phyloP scores from a whole-genome alignment of 805 yeast species.

The Maudiozyma pseudohumilis region DNA sequence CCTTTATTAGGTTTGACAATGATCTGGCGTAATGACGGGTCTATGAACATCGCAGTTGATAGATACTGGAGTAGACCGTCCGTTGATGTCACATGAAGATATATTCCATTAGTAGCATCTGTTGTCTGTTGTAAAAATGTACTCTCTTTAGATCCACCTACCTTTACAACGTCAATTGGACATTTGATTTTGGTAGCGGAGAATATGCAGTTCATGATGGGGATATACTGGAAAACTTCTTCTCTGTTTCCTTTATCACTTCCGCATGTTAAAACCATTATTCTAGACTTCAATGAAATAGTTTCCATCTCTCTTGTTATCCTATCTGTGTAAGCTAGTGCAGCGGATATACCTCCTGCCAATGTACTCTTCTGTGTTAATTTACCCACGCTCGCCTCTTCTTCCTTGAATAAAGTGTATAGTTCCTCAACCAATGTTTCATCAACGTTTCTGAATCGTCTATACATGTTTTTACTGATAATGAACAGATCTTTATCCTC shows the following conservation, averaged over 20 bases:
- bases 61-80: conserved; percentile 76
- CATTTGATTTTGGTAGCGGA: conserved; percentile 90
- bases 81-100: conserved; percentile 57
- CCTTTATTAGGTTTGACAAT: conserved; percentile 74
- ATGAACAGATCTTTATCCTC: conserved; percentile 19
- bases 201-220: conserved; percentile 91
- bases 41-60: conserved; percentile 73
- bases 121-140: conserved; percentile 92
- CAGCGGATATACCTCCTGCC: conserved; percentile 74
- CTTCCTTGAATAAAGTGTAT: conserved; percentile 35
- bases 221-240: conserved; percentile 71
- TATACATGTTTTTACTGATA: conserved; percentile 59
- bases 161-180: conserved; percentile 83
- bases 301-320: conserved; percentile 40
- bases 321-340: conserved; percentile 71
- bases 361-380: conserved; percentile 39
- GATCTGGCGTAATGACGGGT: conserved; percentile 70
- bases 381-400: conserved; percentile 16
- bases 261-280: conserved; percentile 41
- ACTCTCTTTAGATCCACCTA: conserved; percentile 41
- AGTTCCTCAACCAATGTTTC: conserved; percentile 57
- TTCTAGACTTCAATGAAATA: conserved; percentile 47
- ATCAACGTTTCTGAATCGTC: conserved; percentile 75
- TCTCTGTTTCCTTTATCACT: conserved; percentile 49
- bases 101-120: conserved; percentile 89